A percentile compares a stretch with the other conserved stretches of the same genome.
These are phyloP conservation scores for Evernia prunastri DNA, from an alignment of 495 filamentous ascomycete species.

Conservation along the genomic window DNA sequence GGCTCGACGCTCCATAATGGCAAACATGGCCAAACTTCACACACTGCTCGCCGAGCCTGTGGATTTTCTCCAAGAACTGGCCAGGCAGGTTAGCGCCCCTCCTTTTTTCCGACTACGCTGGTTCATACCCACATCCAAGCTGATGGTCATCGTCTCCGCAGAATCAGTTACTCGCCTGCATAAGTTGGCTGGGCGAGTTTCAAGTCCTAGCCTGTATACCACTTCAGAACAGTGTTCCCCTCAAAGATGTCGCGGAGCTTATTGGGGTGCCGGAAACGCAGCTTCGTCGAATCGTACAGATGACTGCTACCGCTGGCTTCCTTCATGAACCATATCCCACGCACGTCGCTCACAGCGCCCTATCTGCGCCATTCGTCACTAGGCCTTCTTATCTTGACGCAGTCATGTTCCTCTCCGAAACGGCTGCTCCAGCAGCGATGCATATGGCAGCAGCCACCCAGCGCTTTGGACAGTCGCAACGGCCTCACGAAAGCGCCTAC, in stretches of 20 bases:
- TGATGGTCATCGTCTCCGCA: constrained; percentile 16
- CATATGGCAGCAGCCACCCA: constrained; percentile 35
- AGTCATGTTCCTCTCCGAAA: constrained; percentile 35
- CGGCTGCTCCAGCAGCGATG: constrained; percentile 32
- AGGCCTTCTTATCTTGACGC: constrained; percentile 33
- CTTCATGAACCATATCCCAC: constrained; percentile 35
- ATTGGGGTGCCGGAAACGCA: constrained; percentile 32
- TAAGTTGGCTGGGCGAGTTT: constrained; percentile 41
- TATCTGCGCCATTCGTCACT: constrained; percentile 36
- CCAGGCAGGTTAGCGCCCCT: constrained; percentile 17
- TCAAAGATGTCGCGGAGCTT: constrained; percentile 37
- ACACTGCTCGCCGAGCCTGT: constrained; percentile 19
- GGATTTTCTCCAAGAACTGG: constrained; percentile 23
- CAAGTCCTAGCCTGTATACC: constrained; percentile 41
- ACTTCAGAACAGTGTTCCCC: constrained; percentile 29
- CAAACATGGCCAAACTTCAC: constrained; percentile 17
- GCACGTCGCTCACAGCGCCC: constrained; percentile 33
- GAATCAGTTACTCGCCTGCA: constrained; percentile 37
- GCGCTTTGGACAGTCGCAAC: constrained; percentile 22
- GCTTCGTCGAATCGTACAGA: constrained; percentile 33
- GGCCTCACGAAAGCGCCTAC: constrained; percentile 22
- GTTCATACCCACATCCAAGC: background rate
- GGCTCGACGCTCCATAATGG: constrained; percentile 15
- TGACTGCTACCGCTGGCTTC: constrained; percentile 35
- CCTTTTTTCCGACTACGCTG: background rate